phyloP scores from a whole-genome alignment of 352 stramenopile genomes.

The Phytophthora idaei region DNA sequence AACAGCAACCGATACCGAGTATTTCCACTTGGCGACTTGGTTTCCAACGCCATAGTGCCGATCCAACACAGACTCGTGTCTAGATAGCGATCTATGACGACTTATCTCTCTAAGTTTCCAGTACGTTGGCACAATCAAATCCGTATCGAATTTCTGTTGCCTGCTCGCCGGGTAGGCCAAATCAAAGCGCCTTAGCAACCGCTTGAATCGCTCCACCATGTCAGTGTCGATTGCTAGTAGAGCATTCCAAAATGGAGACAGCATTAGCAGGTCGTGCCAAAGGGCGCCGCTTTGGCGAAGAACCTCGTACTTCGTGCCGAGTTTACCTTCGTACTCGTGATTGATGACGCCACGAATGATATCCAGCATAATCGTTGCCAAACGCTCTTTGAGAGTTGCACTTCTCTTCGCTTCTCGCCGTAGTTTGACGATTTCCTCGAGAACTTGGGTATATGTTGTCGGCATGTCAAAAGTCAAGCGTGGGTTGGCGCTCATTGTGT shows the following conservation, averaged over 20 bases:
- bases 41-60: not conserved
- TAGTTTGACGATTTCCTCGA: conserved; percentile 1
- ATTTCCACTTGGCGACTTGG: conserved; percentile 17
- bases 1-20: conserved; percentile 16
- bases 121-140: conserved; percentile 26
- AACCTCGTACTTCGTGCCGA: conserved; percentile 2
- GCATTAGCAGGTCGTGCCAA: conserved; percentile 8
- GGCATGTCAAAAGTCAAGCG: conserved; percentile 12
- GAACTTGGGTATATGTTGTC: not conserved
- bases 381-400: not conserved
- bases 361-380: conserved; percentile 23
- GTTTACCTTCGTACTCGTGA: conserved; percentile 10
- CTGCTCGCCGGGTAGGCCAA: conserved; percentile 15
- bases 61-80: not conserved
- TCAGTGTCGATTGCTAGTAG: not conserved
- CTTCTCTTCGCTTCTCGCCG: not conserved
- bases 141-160: not conserved
- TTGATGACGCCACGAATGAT: conserved; percentile 25
- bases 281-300: conserved; percentile 13
- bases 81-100: not conserved
- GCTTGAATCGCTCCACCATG: conserved; percentile 20
- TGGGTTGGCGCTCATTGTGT: not conserved
- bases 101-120: conserved; percentile 13
- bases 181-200: conserved; percentile 15
- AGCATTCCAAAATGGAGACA: conserved; percentile 7